Conservation (phyloP, 345 rosid species). For the Cardamine occulta region DNA sequence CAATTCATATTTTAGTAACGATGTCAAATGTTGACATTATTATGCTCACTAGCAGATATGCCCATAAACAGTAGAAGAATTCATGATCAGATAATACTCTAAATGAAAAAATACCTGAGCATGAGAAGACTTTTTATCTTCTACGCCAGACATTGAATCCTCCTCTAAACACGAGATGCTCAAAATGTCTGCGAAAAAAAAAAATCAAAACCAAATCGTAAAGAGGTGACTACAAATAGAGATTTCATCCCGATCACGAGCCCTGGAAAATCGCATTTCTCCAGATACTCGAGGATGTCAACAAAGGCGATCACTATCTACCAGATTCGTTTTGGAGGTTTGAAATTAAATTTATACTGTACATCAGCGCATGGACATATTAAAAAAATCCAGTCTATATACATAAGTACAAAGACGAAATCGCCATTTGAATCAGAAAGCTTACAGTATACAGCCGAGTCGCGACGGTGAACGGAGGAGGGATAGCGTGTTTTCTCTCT, state of each 20-base stretch:
- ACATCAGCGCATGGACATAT: neutral
- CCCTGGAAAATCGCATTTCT: neutral
- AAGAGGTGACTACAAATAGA: neutral
- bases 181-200: neutral
- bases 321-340: neutral
- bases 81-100: neutral
- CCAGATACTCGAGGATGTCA: neutral
- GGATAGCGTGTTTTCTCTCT: neutral
- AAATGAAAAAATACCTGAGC: conserved; percentile 54
- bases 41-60: neutral
- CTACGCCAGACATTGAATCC: conserved; percentile 60
- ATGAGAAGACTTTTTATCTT: conserved; percentile 52
- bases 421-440: conserved; percentile 17
- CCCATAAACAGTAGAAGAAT: neutral
- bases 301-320: conserved; percentile 14
- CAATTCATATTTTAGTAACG: neutral
- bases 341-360: neutral
- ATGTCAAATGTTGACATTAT: neutral
- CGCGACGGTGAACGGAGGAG: conserved; percentile 27
- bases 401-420: neutral
- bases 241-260: neutral
- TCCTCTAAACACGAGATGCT: conserved; percentile 5
- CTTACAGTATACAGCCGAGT: conserved; percentile 38
- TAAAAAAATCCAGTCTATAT: neutral
- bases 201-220: neutral